Percentiles rank a stretch among this genome's conserved stretches.
Conservation (phyloP, 23 red algal species). For the Gracilariopsis chorda region DNA sequence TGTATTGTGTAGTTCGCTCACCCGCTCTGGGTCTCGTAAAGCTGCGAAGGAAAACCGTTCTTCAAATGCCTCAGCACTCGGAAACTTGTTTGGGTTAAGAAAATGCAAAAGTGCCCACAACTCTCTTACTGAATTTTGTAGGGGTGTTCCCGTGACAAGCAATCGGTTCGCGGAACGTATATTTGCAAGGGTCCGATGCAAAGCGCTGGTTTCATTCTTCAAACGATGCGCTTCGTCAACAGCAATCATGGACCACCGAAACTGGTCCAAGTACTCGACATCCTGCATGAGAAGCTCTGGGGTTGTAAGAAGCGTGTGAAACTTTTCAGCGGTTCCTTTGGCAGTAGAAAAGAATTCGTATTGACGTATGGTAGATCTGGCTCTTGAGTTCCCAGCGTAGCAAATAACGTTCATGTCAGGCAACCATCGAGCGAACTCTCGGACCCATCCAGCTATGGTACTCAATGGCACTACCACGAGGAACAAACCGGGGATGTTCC, state of each 20-base stretch:
- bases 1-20: slow-evolving; percentile 70
- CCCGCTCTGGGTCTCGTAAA: slow-evolving; percentile 75
- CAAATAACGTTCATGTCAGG: slow-evolving; percentile 91
- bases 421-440: slow-evolving; percentile 89
- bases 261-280: slow-evolving; percentile 35
- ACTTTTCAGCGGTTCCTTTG: slow-evolving; percentile 51
- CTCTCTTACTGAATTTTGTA: slow-evolving; percentile 94
- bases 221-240: slow-evolving; percentile 95
- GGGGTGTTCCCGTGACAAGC: slow-evolving; percentile 90
- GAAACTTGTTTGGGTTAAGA: slow-evolving; percentile 70
- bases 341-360: slow-evolving; percentile 71
- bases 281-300: slow-evolving; percentile 90
- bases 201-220: slow-evolving; percentile 85
- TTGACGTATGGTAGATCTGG: slow-evolving; percentile 67
- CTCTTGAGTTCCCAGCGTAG: slow-evolving; percentile 79
- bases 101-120: slow-evolving; percentile 93
- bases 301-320: slow-evolving; percentile 80
- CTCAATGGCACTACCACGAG: slow-evolving; percentile 87
- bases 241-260: slow-evolving; percentile 83
- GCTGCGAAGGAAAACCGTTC: slow-evolving; percentile 82
- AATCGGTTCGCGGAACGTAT: slow-evolving; percentile 86
- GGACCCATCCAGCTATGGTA: slow-evolving; percentile 86
- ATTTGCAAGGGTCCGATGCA: slow-evolving; percentile 59
- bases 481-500: slow-evolving; percentile 76
- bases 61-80: slow-evolving; percentile 80